phyloP scores from a whole-genome alignment of 345 rosid genomes.

The Kandelia obovata region DNA sequence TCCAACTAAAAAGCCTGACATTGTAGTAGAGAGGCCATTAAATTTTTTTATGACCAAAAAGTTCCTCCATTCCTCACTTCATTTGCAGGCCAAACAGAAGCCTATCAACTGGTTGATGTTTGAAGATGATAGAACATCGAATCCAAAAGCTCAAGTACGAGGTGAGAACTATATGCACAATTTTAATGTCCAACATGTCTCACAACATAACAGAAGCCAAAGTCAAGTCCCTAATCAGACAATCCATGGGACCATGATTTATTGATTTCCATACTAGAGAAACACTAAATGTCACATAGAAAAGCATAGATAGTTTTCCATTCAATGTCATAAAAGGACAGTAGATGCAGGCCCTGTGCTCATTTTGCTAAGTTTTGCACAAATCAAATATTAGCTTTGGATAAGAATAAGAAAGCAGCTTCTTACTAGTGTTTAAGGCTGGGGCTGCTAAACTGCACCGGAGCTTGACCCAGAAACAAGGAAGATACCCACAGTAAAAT shows the following conservation, averaged over 20 bases:
- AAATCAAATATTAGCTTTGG: neutral
- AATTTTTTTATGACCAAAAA: neutral
- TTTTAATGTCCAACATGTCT: too few relatives aligned
- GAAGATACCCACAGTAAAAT: conserved; percentile 87
- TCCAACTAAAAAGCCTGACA: neutral
- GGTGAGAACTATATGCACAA: neutral
- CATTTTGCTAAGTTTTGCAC: neutral
- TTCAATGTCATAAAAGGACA: neutral
- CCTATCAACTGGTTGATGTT: neutral
- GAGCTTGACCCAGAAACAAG: conserved; percentile 94
- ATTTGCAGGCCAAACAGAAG: neutral
- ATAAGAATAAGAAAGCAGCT: conserved; percentile 14
- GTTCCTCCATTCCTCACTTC: neutral
- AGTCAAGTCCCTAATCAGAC: neutral
- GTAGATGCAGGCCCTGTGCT: neutral
- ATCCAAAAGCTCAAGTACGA: neutral
- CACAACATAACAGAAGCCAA: neutral
- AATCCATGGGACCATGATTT: neutral
- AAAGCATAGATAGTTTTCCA: neutral
- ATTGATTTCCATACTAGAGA: neutral
- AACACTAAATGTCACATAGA: neutral
- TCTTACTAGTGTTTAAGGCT: conserved; percentile 74
- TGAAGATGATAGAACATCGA: neutral
- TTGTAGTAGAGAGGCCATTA: neutral
- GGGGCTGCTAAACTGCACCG: conserved; percentile 82